Percentiles rank a stretch among this genome's conserved stretches.
phyloP scores from a whole-genome alignment of 2,329 filamentous ascomycete species.

The Lachnellula subtilissima region DNA sequence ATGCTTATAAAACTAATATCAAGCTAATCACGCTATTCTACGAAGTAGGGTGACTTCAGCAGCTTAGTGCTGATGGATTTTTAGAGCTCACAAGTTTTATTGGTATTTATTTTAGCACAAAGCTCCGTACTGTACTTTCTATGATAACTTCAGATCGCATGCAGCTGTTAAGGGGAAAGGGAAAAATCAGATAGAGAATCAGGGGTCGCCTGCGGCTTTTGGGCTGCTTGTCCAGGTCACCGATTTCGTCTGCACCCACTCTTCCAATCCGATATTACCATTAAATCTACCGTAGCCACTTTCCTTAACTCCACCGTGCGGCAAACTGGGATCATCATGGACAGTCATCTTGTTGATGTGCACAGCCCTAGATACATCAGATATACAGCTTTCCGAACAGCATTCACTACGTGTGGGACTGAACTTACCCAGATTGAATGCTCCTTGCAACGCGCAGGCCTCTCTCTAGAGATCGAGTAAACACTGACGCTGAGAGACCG shows the following conservation, averaged over 20 bases:
- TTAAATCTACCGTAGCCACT: slow-evolving; percentile 59
- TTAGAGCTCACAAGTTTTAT: too few species aligned
- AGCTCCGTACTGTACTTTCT: too few species aligned
- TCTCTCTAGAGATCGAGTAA: slow-evolving; percentile 26
- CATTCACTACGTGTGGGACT: slow-evolving; percentile 45
- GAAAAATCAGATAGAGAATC: too few species aligned
- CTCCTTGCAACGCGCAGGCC: slow-evolving; percentile 5
- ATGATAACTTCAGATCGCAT: too few species aligned
- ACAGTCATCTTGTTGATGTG: slow-evolving; percentile 64
- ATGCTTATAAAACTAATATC: too few species aligned
- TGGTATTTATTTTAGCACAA: too few species aligned
- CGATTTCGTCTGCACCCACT: slow-evolving; percentile 61
- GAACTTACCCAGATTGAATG: slow-evolving; percentile 2
- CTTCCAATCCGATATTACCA: slow-evolving; percentile 45
- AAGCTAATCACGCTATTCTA: too few species aligned
- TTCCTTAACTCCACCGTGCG: slow-evolving; percentile 58
- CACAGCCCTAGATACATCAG: slow-evolving; percentile 48
- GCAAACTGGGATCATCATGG: slow-evolving; percentile 57
- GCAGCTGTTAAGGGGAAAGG: too few species aligned
- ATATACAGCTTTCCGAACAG: too few species aligned
- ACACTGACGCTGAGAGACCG: slow-evolving; percentile 36
- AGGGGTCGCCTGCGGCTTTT: too few species aligned
- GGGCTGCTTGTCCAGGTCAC: slow-evolving; percentile 42
- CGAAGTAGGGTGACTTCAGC: too few species aligned
- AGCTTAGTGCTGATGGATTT: too few species aligned